A percentile compares a stretch with the other conserved stretches of the same genome.
Conservation (phyloP, 768 basidiomycete species). For the Hygrophoropsis aurantiaca region DNA sequence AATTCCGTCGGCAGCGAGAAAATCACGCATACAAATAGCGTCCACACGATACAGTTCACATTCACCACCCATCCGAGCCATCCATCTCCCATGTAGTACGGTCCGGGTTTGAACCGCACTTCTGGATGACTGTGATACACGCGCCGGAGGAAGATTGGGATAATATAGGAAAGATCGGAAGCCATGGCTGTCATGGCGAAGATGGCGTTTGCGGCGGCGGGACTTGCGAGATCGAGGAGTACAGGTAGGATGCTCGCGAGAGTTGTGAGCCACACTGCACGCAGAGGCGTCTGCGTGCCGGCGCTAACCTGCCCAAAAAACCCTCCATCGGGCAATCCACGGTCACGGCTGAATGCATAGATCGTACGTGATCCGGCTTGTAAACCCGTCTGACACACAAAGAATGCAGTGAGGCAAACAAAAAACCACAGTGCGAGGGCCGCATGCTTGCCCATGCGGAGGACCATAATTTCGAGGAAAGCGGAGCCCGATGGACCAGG, state of each 20-base stretch:
- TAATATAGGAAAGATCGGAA: constrained; percentile 54
- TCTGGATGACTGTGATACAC: constrained; percentile 54
- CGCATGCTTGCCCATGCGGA: constrained; percentile 51
- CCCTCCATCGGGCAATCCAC: constrained; percentile 56
- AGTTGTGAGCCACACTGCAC: constrained; percentile 54
- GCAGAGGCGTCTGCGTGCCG: constrained; percentile 53
- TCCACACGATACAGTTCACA: constrained; percentile 45
- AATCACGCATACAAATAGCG: constrained; percentile 44
- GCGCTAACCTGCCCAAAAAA: constrained; percentile 50
- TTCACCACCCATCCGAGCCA: constrained; percentile 45
- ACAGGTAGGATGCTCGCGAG: constrained; percentile 42
- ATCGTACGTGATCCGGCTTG: constrained; percentile 60
- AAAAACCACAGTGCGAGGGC: constrained; percentile 57
- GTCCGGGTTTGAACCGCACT: constrained; percentile 58
- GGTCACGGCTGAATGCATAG: constrained; percentile 59
- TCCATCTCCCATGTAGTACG: constrained; percentile 59
- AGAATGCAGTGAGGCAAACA: constrained; percentile 64
- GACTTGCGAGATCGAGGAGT: constrained; percentile 51
- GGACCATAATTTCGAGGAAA: constrained; percentile 56
- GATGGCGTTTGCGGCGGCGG: constrained; percentile 54
- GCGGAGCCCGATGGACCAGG: constrained; percentile 55
- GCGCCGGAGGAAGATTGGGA: constrained; percentile 54
- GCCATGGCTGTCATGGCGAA: constrained; percentile 58
- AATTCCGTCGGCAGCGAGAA: constrained; percentile 50
- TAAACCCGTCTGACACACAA: constrained; percentile 48